Evolutionary conservation across 1,284 basidiomycete genomes (phyloP), one percentile per base, ranked within the genome.

Genomic region (Ganoderma lingzhi): DNA sequence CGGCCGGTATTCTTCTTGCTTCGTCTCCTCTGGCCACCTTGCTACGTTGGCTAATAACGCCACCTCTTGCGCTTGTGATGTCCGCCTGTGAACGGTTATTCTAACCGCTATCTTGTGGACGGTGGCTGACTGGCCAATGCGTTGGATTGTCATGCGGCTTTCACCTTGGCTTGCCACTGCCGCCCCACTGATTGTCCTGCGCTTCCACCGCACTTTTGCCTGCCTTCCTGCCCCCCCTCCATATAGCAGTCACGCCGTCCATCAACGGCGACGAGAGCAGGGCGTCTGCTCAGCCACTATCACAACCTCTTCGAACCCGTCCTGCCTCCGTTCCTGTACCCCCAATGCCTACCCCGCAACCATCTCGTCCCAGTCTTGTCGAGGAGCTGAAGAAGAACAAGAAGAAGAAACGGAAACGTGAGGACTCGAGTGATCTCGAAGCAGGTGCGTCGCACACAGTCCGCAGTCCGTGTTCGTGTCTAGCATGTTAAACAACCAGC

Each of bases 361-460:
- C 76, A 6, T 75, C 77, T 23, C 56, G 64, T 30, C 58, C n/a
- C 63, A 84, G 80, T 62, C 70, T 78, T 65, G 76, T 74, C 45
- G 80, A 88, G 17, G 88, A 91, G 60, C 70, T 81, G 58, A 92
- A 90, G 82, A 89, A 90, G 79, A 94, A 94, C 59, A 73, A 73
- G 84, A 94, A 94, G 83, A 95, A 95, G 83, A 94, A 94, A 78
- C 90, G 92, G 79, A 94, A 94, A 84, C 87, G 92, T 66, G 88
- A 94, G 15, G 92, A 92, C 37, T 90, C 91, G 35, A 93, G 92
- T 75, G 94, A 95, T 75, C 80, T 83, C 32, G 90, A 93, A 75
- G 82, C 84, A 81, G 87, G 87, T 89, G 78, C 48, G 65, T 64
- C 9, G 15, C 35, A 37, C 1, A 14, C 6, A 19, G 35, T 55